These are phyloP conservation scores for Suillus plorans DNA, from an alignment of 768 basidiomycete genomes.

Conservation along the genomic window DNA sequence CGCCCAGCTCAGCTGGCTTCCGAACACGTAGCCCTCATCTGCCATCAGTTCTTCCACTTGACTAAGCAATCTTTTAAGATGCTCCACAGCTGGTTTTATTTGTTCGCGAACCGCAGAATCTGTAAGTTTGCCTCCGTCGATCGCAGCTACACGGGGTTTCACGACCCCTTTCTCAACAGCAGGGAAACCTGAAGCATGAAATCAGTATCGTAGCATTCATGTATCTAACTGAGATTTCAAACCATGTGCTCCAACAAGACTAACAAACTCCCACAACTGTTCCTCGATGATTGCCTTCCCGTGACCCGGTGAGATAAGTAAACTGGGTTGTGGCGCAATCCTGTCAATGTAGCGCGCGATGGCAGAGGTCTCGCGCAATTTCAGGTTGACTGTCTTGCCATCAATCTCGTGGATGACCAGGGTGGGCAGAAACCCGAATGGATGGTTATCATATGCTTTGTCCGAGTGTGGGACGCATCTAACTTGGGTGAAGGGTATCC, in stretches of 20 bases:
- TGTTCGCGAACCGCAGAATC: constrained; percentile 22
- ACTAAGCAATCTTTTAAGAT: constrained; percentile 18
- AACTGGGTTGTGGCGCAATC: constrained; percentile 26
- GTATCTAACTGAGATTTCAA: not conserved
- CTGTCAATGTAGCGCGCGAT: constrained; percentile 31
- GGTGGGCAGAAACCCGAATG: constrained; percentile 29
- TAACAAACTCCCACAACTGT: constrained; percentile 35
- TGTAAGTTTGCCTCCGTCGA: constrained; percentile 21
- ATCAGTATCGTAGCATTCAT: constrained; percentile 3
- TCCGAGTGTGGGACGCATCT: constrained; percentile 28
- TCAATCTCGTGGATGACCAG: constrained; percentile 29
- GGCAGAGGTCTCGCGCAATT: constrained; percentile 28
- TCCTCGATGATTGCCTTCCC: constrained; percentile 22
- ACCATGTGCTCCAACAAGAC: constrained; percentile 25
- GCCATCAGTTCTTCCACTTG: constrained; percentile 23
- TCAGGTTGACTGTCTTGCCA: constrained; percentile 22
- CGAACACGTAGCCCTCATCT: constrained; percentile 29
- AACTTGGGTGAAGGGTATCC: constrained; percentile 26
- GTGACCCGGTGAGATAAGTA: constrained; percentile 21
- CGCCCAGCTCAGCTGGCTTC: constrained; percentile 28
- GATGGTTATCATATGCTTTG: constrained; percentile 27
- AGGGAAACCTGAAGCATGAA: constrained; percentile 22
- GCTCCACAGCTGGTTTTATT: constrained; percentile 18
- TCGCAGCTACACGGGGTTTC: constrained; percentile 29
- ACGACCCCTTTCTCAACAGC: constrained; percentile 31